Evolutionary conservation across 2,329 filamentous ascomycete genomes (phyloP), one percentile per base, ranked within the genome.

Genomic region (Trichoderma sp.): DNA sequence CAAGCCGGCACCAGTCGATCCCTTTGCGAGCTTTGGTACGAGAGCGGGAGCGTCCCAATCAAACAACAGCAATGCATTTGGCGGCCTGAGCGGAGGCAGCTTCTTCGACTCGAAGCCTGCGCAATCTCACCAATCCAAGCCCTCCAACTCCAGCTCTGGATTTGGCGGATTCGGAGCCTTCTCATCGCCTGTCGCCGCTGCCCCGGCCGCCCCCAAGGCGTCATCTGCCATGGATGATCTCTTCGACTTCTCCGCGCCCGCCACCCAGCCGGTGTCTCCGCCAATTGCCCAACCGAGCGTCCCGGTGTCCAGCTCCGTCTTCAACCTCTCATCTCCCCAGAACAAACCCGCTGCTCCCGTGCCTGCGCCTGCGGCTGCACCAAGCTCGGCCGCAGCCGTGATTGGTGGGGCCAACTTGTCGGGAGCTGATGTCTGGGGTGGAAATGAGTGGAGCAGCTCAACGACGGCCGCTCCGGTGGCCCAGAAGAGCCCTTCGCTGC

Each of bases 41-140:
- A 83, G 81, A 69, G 81, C 78, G 3, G 81, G 83, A 12, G 78
- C 83, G 6, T 78, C 82, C 7, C 68, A 72, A n/a, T 83, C 67
- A 29, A 53, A 82, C 1, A 86, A 83, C 53, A 82, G 75, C 71
- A 83, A 78, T 76, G 85, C 87, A 1, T 90, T 91, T 78, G 85
- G 87, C 11, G 86, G 86, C 14, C 83, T 91, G 64, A 89, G 93
- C 77, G 94, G 95, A 69, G 95, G 95, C 65, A 90, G 93, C 82
- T 97, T 98, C 84, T 98, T 98, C 81, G 92, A 97, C 80, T 85
- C 89, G 27, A 91, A 93, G 79, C 89, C 93, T n/a, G 85, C 91
- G 1, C 91, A 91, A 18, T 83, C 88, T 11, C 90, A 88, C 71
- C 88, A 90, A 71, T 84, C 85, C 45, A 86, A 88, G 78, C 85